Evolutionary conservation across 768 basidiomycete species (phyloP), one percentile per base, ranked within the genome.

Genomic region (Pilatotrama ljubarskyi): DNA sequence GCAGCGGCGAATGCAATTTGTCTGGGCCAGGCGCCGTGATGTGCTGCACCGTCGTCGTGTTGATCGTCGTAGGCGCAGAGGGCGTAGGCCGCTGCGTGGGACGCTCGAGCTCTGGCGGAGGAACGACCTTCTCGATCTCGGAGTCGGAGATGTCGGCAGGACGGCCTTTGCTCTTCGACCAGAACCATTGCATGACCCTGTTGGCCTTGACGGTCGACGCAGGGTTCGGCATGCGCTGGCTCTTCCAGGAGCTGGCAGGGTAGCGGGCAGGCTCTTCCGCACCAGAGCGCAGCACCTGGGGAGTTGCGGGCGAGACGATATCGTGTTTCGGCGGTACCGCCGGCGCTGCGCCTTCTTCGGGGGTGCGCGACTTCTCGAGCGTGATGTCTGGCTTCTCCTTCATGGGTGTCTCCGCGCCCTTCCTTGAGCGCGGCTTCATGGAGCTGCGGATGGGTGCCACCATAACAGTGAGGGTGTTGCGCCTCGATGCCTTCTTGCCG

Each of bases 151-250:
- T 24, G 69, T 75, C 50, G 58, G 65, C 40, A 68, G 73, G 56
- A 68, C 73, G 53, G 65, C 70, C 68, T 71, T 84, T 88, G 68
- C 85, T 87, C 74, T 82, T 84, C 55, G 82, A 83, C 73, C 90
- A 81, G 84, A 99, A 98, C 97, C 97, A 99, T 65, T 95, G 88
- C 96, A 98, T 98, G 53, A 99, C 97, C 70, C 90, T 93, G 73
- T 87, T 86, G 4, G 96, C 95, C 73, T 95, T 91, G 74, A 82
- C 87, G n/a, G 91, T 84, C 61, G 91, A 87, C 15, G 87, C 90
- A 2, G 82, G 81, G 75, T 88, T 78, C 3, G 68, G 40, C 10
- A 62, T 46, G 13, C 62, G 63, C 42, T 59, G 63, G 38, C 70
- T 64, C 47, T 70, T 76, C 40, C 78, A 79, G n/a, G 64, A 61